phyloP scores from a whole-genome alignment of 1,139 yeast genomes.

The Meyerozyma carpophila region DNA sequence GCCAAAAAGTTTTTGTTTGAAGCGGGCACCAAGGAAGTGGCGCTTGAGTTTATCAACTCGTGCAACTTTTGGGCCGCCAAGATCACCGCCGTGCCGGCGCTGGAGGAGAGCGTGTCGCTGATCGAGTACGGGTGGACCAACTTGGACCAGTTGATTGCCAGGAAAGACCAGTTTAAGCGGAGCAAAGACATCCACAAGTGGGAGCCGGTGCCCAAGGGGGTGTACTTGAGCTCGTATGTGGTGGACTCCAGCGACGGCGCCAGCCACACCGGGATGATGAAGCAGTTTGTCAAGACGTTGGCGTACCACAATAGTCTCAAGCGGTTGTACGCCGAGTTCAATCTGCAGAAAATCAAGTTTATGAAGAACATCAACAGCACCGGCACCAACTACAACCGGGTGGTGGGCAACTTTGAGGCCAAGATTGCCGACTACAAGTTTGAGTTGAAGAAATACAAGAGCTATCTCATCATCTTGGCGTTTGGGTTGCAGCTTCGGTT shows the following conservation, averaged over 20 bases:
- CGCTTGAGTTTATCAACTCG: slow-evolving; percentile 66
- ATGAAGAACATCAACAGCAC: slow-evolving; percentile 21
- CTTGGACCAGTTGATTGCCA: slow-evolving; percentile 31
- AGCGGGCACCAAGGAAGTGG: slow-evolving; percentile 65
- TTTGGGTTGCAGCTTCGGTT: slow-evolving; percentile 45
- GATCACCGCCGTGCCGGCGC: slow-evolving; percentile 71
- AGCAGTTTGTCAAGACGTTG: slow-evolving; percentile 40
- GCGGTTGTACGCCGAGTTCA: slow-evolving; percentile 32
- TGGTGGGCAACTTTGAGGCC: slow-evolving; percentile 34
- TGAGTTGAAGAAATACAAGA: slow-evolving; percentile 42
- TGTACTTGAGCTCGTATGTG: slow-evolving; percentile 35
- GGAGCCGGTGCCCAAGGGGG: slow-evolving; percentile 40
- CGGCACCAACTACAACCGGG: slow-evolving; percentile 30
- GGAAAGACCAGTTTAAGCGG: slow-evolving; percentile 31
- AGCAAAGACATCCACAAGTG: slow-evolving; percentile 31
- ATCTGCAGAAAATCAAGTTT: slow-evolving; percentile 26
- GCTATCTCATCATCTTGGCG: slow-evolving; percentile 41
- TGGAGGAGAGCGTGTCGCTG: slow-evolving; percentile 58
- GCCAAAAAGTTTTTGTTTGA: slow-evolving; percentile 41
- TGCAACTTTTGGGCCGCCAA: slow-evolving; percentile 92
- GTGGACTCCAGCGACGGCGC: slow-evolving; percentile 17
- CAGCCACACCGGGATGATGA: slow-evolving; percentile 41
- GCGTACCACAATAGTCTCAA: slow-evolving; percentile 40
- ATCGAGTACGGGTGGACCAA: slow-evolving; percentile 80
- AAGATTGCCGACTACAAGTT: slow-evolving; percentile 38